A percentile compares a stretch with the other conserved stretches of the same genome.
Conservation (phyloP, 2,329 filamentous ascomycete species). For the Didymella segeticola region DNA sequence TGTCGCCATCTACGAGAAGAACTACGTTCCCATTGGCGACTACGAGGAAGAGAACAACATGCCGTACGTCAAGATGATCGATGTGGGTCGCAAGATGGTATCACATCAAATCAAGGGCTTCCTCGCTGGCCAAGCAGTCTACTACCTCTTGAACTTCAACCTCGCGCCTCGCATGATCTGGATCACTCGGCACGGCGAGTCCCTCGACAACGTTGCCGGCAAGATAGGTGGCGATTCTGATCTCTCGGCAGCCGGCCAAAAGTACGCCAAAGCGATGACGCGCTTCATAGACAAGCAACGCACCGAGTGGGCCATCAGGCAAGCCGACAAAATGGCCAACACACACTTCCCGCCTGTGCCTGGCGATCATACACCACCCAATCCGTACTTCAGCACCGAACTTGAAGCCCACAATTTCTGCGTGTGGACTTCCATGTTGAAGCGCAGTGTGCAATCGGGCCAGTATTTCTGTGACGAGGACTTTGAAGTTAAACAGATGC, state of each 20-base stretch:
- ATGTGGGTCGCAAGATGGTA: slow-evolving; percentile 93
- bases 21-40: slow-evolving; percentile 87
- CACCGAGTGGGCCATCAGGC: slow-evolving; percentile 80
- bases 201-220: slow-evolving; percentile 81
- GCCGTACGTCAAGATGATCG: slow-evolving; percentile 97
- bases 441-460: slow-evolving; percentile 85
- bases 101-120: slow-evolving; percentile 92
- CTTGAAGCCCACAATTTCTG: slow-evolving; percentile 83
- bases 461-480: slow-evolving; percentile 94
- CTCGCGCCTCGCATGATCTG: slow-evolving; percentile 94
- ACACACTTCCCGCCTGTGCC: slow-evolving; percentile 87
- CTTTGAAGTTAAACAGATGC: slow-evolving; percentile 93
- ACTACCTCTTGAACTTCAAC: slow-evolving; percentile 96
- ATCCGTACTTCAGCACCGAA: slow-evolving; percentile 73
- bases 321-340: slow-evolving; percentile 76
- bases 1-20: slow-evolving; percentile 91
- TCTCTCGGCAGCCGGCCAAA: slow-evolving; percentile 78
- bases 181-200: slow-evolving; percentile 96
- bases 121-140: slow-evolving; percentile 88
- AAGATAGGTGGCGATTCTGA: slow-evolving; percentile 92
- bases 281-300: slow-evolving; percentile 84
- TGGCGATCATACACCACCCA: slow-evolving; percentile 92
- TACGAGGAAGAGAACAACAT: slow-evolving; percentile 90
- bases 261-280: slow-evolving; percentile 80
- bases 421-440: slow-evolving; percentile 97